A percentile compares a stretch with the other conserved stretches of the same genome.
Conservation (phyloP, 768 basidiomycete genomes). For the Sutorius australiensis region DNA sequence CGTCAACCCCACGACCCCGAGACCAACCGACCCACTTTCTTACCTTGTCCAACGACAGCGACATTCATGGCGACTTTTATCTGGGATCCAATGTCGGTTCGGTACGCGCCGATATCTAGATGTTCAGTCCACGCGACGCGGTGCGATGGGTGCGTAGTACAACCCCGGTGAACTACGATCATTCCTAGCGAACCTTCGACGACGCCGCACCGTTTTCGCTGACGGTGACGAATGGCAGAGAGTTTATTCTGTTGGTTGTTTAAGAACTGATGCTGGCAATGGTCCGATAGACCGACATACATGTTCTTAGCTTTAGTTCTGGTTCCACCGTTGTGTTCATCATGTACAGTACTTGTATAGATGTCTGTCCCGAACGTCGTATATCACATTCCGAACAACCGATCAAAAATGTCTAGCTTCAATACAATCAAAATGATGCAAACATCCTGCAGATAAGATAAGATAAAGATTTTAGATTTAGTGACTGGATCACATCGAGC, state of each 20-base stretch:
- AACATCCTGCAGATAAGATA: no score
- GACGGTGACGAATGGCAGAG: slow-evolving; percentile 13
- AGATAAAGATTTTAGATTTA: no score
- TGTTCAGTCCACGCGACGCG: slow-evolving; percentile 20
- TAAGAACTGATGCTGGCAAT: slow-evolving; percentile 4
- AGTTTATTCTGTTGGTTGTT: slow-evolving; percentile 22
- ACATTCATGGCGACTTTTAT: slow-evolving; percentile 31
- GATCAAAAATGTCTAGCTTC: no score
- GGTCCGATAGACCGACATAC: no score
- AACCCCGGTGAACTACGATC: slow-evolving; percentile 15
- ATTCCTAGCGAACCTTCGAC: slow-evolving; percentile 14
- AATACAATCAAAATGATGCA: no score
- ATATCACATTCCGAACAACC: no score
- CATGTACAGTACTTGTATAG: no score
- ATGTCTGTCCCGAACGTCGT: no score
- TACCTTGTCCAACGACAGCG: slow-evolving; percentile 3
- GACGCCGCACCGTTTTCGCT: slow-evolving; percentile 16
- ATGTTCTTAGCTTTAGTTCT: no score
- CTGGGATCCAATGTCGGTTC: slow-evolving; percentile 33
- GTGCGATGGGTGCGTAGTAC: slow-evolving; percentile 8
- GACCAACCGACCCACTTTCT: slow-evolving; percentile 27
- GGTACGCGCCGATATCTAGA: slow-evolving; percentile 39
- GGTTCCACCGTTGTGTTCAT: no score
- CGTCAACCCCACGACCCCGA: slow-evolving; percentile 9
- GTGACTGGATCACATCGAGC: no score